Evolutionary conservation across 1,139 yeast genomes (phyloP), one percentile per base, ranked within the genome.

Genomic region (Yamadazyma taylorii): DNA sequence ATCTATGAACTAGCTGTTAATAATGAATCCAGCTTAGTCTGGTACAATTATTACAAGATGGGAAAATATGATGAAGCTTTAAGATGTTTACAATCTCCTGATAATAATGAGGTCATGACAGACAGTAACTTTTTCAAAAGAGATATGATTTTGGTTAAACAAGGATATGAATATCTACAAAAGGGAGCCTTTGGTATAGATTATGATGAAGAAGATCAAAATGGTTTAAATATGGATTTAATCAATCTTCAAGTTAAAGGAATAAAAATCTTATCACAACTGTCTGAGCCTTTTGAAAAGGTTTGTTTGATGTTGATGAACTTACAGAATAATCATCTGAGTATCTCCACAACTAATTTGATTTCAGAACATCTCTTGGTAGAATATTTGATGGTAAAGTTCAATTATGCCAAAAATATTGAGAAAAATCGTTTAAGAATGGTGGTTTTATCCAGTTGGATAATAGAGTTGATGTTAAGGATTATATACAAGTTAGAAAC

Each of bases 361-460:
- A 39, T 53, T 3, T 55, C 68, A 8, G 63, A 62, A 32, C 52
- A 49, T 25, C 47, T 70, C 14, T 58, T 90, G 30, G 63, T 80
- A 33, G 73, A 69, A 34, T 87, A 85, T 49, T 64, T 90, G 16
- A 48, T 63, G 3, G 63, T 72, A 1, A 84, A 86, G 48, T 69
- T 85, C 35, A 58, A 31, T 37, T 47, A 46, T 42, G 75, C 47
- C 51, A 69, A 42, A 57, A 52, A 39, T 45, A 31, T 34, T 13
- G 73, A 61, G 26, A 61, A 56, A 13, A 65, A 63, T 40, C 61
- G 64, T 30, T 75, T 85, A 53, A 85, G 84, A 51, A 61, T 75
- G 25, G 66, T 75, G 0, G 71, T 88, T 40, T 58, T 90, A n/a
- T 79, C 90, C 0, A 78, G 85, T 41, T 90, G 97, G 96, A 78